A percentile compares a stretch with the other conserved stretches of the same genome.
Evolutionary conservation across 2,329 filamentous ascomycete genomes (phyloP).

Genomic region (Talaromyces sp.): DNA sequence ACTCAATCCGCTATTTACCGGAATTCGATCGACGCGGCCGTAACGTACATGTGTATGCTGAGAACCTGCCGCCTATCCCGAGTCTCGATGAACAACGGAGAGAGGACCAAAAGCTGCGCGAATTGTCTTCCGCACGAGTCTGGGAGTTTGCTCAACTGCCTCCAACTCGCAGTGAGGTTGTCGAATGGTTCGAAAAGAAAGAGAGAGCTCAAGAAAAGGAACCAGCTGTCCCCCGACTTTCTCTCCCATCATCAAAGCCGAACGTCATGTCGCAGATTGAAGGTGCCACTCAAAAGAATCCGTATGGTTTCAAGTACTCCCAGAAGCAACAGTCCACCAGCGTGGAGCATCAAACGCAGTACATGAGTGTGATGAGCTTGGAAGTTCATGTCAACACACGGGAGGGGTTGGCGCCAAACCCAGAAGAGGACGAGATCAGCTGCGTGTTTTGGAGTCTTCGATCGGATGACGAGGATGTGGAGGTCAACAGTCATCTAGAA

Average conservation of each 20-base stretch:
- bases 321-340: conserved; percentile 72
- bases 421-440: conserved; percentile 82
- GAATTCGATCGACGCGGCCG: conserved; percentile 67
- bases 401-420: conserved; percentile 77
- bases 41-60: conserved; percentile 58
- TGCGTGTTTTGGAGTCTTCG: conserved; percentile 90
- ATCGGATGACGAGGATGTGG: conserved; percentile 63
- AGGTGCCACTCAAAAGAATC: conserved; percentile 78
- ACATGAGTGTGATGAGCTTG: conserved; percentile 95
- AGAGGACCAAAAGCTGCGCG: conserved; percentile 53
- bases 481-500: conserved; percentile 50
- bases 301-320: conserved; percentile 80
- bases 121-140: conserved; percentile 60
- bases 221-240: background rate
- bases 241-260: conserved; percentile 21
- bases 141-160: conserved; percentile 77
- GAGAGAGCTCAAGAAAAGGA: conserved; percentile 21
- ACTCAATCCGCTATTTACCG: conserved; percentile 74
- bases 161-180: conserved; percentile 68
- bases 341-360: conserved; percentile 79
- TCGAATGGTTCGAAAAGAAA: conserved; percentile 61
- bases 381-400: conserved; percentile 90
- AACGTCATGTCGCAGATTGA: conserved; percentile 75
- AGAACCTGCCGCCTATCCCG: conserved; percentile 43
- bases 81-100: conserved; percentile 56